phyloP scores from a whole-genome alignment of 176 grass and related monocot species.

The Rhipidocladum racemiflorum region DNA sequence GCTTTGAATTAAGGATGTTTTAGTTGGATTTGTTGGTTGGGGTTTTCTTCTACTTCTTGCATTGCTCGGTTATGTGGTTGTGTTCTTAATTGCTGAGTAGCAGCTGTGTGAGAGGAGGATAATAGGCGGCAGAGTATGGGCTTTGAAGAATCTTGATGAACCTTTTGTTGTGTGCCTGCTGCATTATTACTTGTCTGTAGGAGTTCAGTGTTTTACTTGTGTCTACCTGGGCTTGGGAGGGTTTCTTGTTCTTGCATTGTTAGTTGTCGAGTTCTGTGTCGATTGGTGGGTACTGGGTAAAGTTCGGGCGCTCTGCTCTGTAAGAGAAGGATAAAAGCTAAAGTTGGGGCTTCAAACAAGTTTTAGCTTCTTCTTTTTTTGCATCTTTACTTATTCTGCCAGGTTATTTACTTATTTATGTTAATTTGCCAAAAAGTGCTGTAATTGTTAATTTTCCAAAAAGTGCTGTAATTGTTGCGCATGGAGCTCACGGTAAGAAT shows the following conservation, averaged over 20 bases:
- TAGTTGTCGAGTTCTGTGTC: background rate
- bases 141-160: too few relatives aligned
- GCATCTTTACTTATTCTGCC: background rate
- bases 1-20: background rate
- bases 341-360: background rate
- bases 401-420: background rate
- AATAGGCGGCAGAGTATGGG: background rate
- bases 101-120: background rate
- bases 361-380: background rate
- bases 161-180: background rate
- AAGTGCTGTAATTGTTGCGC: background rate
- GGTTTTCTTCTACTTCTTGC: background rate
- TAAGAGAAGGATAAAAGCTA: background rate
- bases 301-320: background rate
- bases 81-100: background rate
- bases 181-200: background rate
- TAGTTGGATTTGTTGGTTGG: too few relatives aligned
- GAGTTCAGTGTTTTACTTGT: background rate
- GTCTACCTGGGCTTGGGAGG: background rate
- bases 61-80: background rate
- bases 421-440: background rate
- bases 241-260: background rate
- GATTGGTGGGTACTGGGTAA: background rate
- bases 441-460: background rate
- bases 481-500: background rate